Conservation (phyloP, 257 asterid genomes). For the Schizonepeta tenuifolia region DNA sequence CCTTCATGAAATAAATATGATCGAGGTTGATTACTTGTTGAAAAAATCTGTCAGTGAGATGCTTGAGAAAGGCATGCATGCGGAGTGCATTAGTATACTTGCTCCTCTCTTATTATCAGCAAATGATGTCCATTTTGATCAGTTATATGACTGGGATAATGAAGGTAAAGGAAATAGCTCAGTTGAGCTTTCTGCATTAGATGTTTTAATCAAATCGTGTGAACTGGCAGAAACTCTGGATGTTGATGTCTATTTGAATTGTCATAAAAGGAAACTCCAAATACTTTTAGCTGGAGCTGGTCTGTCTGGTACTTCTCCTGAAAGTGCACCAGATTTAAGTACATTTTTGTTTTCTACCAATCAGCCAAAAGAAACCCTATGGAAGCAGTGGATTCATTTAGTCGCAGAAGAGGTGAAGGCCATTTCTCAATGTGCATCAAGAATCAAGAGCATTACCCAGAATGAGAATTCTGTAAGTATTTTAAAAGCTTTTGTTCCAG, state of each 20-base stretch:
- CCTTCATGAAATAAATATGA: conserved; percentile 72
- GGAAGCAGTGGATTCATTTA: conserved; percentile 61
- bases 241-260: conserved; percentile 66
- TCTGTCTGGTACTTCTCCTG: conserved; percentile 49
- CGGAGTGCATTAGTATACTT: conserved; percentile 70
- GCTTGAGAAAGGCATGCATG: conserved; percentile 73
- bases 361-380: conserved; percentile 60
- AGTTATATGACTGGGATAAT: conserved; percentile 49
- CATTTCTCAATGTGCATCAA: conserved; percentile 69
- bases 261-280: conserved; percentile 87
- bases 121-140: conserved; percentile 63
- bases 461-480: conserved; percentile 60
- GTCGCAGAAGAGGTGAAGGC: conserved; percentile 88
- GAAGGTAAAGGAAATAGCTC: conserved; percentile 63
- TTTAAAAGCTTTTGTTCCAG: conserved; percentile 22
- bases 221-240: conserved; percentile 67
- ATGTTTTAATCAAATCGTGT: conserved; percentile 77
- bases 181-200: conserved; percentile 84
- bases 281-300: conserved; percentile 74
- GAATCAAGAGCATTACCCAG: conserved; percentile 57
- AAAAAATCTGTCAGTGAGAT: conserved; percentile 67
- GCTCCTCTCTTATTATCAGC: conserved; percentile 73
- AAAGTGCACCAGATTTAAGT: conserved; percentile 46
- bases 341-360: conserved; percentile 47
- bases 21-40: conserved; percentile 84